Conservation (phyloP, 768 basidiomycete genomes). For the Leucosporidium yakuticum region DNA sequence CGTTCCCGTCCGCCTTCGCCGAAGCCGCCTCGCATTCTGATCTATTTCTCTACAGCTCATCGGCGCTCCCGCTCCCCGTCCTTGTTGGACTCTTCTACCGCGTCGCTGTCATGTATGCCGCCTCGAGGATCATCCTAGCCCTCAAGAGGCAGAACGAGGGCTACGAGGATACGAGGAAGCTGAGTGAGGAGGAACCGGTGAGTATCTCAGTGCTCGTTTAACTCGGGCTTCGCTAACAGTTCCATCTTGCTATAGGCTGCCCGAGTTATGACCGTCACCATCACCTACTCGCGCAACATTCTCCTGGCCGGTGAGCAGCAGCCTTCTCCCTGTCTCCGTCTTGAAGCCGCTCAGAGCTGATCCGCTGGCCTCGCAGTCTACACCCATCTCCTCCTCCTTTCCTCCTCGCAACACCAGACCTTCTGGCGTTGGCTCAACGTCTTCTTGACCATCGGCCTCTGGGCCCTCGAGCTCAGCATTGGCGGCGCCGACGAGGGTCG, state of each 20-base stretch:
- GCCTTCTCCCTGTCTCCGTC: not conserved
- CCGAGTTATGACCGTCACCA: conserved; percentile 33
- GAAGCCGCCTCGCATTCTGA: no score
- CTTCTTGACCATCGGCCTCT: conserved; percentile 28
- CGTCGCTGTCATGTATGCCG: conserved; percentile 36
- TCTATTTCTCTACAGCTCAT: conserved; percentile 13
- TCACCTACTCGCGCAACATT: conserved; percentile 33
- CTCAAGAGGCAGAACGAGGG: conserved; percentile 34
- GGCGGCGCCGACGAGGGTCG: conserved; percentile 16
- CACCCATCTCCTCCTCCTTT: conserved; percentile 29
- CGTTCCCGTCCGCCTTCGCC: not conserved
- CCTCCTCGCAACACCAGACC: conserved; percentile 24
- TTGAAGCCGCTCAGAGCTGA: not conserved
- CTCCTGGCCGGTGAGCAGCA: conserved; percentile 31
- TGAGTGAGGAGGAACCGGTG: conserved; percentile 35
- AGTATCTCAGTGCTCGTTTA: not conserved
- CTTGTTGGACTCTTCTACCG: conserved; percentile 37
- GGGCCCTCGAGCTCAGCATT: conserved; percentile 36
- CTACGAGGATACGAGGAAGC: conserved; percentile 24
- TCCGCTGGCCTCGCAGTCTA: not conserved
- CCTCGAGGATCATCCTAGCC: conserved; percentile 35
- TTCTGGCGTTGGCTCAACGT: conserved; percentile 37
- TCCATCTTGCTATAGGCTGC: not conserved
- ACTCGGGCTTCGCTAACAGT: not conserved
- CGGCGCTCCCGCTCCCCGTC: conserved; percentile 39